Percentiles rank a stretch among this genome's conserved stretches.
Conservation (phyloP, 371 early-diverging fungal genomes). For the Mucor racemosus region DNA sequence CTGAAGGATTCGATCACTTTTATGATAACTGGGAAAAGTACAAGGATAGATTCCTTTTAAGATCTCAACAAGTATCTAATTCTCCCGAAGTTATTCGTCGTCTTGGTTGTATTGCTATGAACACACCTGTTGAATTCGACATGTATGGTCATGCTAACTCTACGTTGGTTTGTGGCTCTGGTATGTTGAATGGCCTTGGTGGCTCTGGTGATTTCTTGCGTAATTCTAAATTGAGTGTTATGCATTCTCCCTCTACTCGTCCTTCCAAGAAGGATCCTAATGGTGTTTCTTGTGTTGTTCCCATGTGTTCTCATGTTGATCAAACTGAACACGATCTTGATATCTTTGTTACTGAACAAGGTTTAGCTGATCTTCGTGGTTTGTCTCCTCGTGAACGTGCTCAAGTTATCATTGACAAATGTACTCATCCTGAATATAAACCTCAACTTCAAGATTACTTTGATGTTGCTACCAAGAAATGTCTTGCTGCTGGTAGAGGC, state of each 20-base stretch:
- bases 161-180: constrained; percentile 56
- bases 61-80: constrained; percentile 61
- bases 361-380: constrained; percentile 60
- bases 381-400: constrained; percentile 60
- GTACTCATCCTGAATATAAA: constrained; percentile 59
- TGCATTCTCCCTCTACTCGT: constrained; percentile 60
- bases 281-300: constrained; percentile 58
- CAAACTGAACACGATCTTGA: constrained; percentile 63
- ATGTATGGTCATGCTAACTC: constrained; percentile 63
- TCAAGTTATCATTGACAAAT: constrained; percentile 56
- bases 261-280: constrained; percentile 54
- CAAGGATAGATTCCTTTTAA: constrained; percentile 51
- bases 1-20: constrained; percentile 56
- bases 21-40: constrained; percentile 57
- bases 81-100: constrained; percentile 60
- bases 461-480: constrained; percentile 55
- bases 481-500: constrained; percentile 54
- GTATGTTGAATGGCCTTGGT: constrained; percentile 61
- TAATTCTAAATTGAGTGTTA: constrained; percentile 54
- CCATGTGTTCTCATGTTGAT: constrained; percentile 56
- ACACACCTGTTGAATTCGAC: constrained; percentile 62
- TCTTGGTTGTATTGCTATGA: constrained; percentile 63
- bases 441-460: constrained; percentile 56
- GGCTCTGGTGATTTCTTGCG: constrained; percentile 60
- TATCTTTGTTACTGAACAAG: constrained; percentile 59